A percentile compares a stretch with the other conserved stretches of the same genome.
These are phyloP conservation scores for Diaporthe capsici DNA, from an alignment of 2,329 filamentous ascomycete genomes.

Conservation along the genomic window DNA sequence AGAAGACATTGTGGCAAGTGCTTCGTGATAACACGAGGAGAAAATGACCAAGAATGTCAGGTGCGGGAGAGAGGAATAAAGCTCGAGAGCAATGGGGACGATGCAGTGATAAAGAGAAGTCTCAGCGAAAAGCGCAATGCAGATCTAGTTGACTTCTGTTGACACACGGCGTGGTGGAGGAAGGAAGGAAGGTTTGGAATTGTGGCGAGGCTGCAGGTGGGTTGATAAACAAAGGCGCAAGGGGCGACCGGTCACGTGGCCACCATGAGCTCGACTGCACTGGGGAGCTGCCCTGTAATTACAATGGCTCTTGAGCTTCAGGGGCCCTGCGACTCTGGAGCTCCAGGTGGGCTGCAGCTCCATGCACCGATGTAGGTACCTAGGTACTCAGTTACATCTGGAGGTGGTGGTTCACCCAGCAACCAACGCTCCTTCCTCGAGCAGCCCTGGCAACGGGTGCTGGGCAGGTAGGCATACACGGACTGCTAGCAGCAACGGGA, in stretches of 20 bases:
- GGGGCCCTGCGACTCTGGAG: neutral
- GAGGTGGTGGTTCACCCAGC: constrained; percentile 14
- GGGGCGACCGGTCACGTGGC: neutral
- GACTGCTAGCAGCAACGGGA: neutral
- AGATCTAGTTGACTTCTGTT: constrained; percentile 29
- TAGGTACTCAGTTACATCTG: neutral
- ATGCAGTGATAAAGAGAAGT: constrained; percentile 30
- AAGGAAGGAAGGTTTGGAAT: constrained; percentile 16
- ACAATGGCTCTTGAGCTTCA: neutral
- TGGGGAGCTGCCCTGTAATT: neutral
- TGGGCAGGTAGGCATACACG: neutral
- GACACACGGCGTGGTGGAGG: constrained; percentile 8
- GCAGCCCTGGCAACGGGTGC: neutral
- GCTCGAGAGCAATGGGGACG: constrained; percentile 26
- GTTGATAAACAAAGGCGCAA: constrained; percentile 11
- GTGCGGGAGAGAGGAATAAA: neutral
- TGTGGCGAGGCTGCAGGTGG: neutral
- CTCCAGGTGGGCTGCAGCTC: neutral
- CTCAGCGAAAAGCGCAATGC: constrained; percentile 33
- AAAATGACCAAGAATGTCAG: neutral
- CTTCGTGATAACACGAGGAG: neutral
- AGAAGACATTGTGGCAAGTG: constrained; percentile 21
- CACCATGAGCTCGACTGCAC: neutral
- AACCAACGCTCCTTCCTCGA: neutral
- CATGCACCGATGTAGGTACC: neutral